Conservation (phyloP, 2,329 filamentous ascomycete species). For the Periconia digitata region DNA sequence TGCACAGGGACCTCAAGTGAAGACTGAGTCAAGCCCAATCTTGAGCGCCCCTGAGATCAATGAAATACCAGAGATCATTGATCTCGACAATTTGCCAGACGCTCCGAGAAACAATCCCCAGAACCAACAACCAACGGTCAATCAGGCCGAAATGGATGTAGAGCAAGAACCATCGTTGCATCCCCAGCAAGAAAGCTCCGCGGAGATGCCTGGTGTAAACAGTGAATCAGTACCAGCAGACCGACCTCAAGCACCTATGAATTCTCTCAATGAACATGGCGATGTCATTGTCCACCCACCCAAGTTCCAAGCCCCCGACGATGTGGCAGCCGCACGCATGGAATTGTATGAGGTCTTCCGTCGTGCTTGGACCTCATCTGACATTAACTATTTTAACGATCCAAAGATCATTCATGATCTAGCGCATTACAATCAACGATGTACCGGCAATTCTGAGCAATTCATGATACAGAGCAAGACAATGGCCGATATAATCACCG, state of each 20-base stretch:
- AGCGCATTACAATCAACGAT: neutral
- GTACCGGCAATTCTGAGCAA: neutral
- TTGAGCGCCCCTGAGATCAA: neutral
- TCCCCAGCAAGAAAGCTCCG: neutral
- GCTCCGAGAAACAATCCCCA: no score
- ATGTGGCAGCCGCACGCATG: neutral
- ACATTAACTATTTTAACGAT: neutral
- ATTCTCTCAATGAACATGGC: neutral
- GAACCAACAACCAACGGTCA: neutral
- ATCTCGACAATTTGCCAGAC: neutral
- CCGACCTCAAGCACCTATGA: neutral
- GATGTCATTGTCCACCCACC: neutral
- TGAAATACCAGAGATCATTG: neutral
- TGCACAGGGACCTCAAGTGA: neutral
- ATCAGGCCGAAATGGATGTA: neutral
- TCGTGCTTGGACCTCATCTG: neutral
- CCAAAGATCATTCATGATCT: neutral
- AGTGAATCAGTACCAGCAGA: no score
- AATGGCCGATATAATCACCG: neutral
- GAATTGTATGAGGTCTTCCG: neutral
- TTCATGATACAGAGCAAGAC: neutral
- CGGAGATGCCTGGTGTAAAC: no score
- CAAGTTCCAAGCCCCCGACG: neutral
- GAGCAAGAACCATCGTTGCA: neutral
- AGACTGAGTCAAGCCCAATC: neutral